These are phyloP conservation scores for Nemania sp. DNA, from an alignment of 2,329 filamentous ascomycete genomes.

Conservation along the genomic window DNA sequence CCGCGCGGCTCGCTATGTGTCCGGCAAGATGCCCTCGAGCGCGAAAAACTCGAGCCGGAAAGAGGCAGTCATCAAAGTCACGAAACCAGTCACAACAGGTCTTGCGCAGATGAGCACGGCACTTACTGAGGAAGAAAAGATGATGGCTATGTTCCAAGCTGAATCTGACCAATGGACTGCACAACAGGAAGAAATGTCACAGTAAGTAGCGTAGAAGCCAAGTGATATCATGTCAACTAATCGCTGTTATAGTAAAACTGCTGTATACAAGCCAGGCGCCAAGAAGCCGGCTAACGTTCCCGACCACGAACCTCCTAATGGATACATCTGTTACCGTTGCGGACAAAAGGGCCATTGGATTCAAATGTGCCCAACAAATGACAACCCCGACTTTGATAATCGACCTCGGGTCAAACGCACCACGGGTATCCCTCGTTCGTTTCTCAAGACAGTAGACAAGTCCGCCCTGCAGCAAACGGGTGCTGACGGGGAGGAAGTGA, in stretches of 20 bases:
- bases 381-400: conserved; percentile 94
- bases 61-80: conserved; percentile 62
- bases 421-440: conserved; percentile 93
- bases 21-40: conserved; percentile 89
- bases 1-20: conserved; percentile 90
- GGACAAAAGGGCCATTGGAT: conserved; percentile 99
- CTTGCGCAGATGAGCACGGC: conserved; percentile 71
- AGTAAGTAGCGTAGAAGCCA: conserved; percentile 53
- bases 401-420: conserved; percentile 92
- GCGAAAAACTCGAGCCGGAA: conserved; percentile 78
- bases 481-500: conserved; percentile 72
- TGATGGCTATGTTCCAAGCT: conserved; percentile 88
- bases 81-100: conserved; percentile 60
- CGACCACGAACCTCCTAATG: conserved; percentile 88
- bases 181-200: conserved; percentile 90
- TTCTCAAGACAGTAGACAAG: conserved; percentile 94
- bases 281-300: conserved; percentile 79
- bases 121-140: conserved; percentile 91
- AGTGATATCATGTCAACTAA: conserved; percentile 12
- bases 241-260: conserved; percentile 55
- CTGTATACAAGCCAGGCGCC: conserved; percentile 60
- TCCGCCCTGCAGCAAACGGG: conserved; percentile 75
- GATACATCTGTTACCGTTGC: conserved; percentile 96
- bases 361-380: conserved; percentile 96
- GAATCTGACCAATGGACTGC: conserved; percentile 91